Evolutionary conservation across 257 asterid species (phyloP), one percentile per base, ranked within the genome.

Genomic region (Solanum etuberosum): DNA sequence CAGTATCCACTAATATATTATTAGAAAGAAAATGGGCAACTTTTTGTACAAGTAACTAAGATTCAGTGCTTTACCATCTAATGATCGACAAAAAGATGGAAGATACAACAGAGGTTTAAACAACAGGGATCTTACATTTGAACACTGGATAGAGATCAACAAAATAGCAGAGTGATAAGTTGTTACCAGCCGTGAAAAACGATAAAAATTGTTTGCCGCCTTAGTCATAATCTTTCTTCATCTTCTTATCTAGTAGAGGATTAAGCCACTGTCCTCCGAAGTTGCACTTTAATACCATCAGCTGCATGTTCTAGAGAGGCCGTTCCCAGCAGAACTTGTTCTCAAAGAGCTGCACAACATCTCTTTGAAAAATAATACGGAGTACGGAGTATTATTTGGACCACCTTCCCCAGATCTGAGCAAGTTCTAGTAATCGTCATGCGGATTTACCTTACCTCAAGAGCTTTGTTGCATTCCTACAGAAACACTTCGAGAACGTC

Each of bases 401-500:
- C 37, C 4, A 29, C 54, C 85, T 81, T 81, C 85, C 68, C 65
- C 25, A 2, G 4, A 81, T 81, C 25, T 5, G 42, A 81, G 67
- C 42, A 81, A 80, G 21, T 48, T 48, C 46, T 84, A 71, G 76
- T 34, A 34, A 85, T 72, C 54, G 25, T 29, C 85, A 29, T 29
- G 85, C 31, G 29, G 20, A 81, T 80, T 80, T 81, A 81, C 43
- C 68, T 3, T 83, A 90, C 93, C 93, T 91, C 86, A 88, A 3
- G 93, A 92, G 89, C 93, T 90, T 86, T 86, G 87, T 88, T 76
- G 92, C 73, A 87, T 73, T 40, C 92, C 94, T 27, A 92, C 91
- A 85, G 97, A 94, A 85, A 89, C 97, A 87, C 98, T 94, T 87
- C 94, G 91, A 90, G 93, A 90, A 87, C 96, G 90, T 89, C 92